Percentiles rank a stretch among this genome's conserved stretches.
Conservation (phyloP, 176 grass and related monocot species). For the Carex pumila region DNA sequence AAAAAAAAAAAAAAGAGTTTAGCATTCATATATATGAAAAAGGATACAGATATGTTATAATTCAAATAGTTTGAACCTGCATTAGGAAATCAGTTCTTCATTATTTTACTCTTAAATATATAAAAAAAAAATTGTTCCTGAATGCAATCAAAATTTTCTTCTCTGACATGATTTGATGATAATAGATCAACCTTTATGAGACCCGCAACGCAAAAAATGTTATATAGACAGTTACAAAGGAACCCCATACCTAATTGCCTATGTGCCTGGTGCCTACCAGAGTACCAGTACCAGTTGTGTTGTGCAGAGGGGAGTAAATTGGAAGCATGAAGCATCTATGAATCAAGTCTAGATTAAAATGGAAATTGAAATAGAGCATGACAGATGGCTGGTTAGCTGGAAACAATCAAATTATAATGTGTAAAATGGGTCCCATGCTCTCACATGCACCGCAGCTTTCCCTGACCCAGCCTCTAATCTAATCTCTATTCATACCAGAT, state of each 20-base stretch:
- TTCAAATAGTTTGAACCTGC: background rate
- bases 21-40: background rate
- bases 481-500: background rate
- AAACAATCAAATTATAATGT: background rate
- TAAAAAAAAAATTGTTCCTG: background rate
- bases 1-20: background rate
- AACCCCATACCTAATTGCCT: background rate
- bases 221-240: background rate
- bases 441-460: constrained; percentile 5
- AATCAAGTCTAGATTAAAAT: background rate
- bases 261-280: background rate
- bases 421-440: constrained; percentile 5
- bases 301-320: constrained; percentile 3
- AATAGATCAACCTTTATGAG: background rate
- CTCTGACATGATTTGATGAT: background rate
- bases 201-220: background rate
- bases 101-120: background rate
- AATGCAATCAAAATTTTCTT: background rate
- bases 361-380: background rate
- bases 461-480: background rate
- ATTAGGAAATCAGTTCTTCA: background rate
- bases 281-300: background rate
- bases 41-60: background rate
- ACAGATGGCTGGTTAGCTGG: background rate
- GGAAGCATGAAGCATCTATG: constrained; percentile 22